Evolutionary conservation across 495 filamentous ascomycete species (phyloP).

Genomic region (Annulohypoxylon moriforme): DNA sequence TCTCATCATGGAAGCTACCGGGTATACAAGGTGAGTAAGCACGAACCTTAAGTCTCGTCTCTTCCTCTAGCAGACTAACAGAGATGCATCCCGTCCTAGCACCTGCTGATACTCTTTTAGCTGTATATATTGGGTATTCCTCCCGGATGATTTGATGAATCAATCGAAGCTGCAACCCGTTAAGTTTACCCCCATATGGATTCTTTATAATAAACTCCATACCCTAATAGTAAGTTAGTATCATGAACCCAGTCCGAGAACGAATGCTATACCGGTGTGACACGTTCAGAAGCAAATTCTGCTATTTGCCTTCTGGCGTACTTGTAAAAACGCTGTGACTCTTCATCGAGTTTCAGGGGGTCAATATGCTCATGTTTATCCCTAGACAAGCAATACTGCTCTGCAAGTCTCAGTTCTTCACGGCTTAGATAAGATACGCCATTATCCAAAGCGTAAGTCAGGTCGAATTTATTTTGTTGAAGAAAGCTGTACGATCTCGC

Average conservation of each 20-base stretch:
- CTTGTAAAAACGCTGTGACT: conserved; percentile 67
- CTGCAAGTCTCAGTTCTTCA: conserved; percentile 66
- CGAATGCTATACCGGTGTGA: neutral
- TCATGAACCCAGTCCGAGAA: neutral
- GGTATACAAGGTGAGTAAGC: neutral
- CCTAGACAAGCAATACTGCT: conserved; percentile 49
- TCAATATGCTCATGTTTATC: conserved; percentile 56
- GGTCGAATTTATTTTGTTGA: conserved; percentile 68
- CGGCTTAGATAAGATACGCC: conserved; percentile 79
- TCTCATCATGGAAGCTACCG: neutral
- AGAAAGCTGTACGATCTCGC: conserved; percentile 71
- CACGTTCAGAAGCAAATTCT: conserved; percentile 48
- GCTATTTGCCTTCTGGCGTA: conserved; percentile 61
- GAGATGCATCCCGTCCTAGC: neutral
- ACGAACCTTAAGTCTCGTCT: conserved; percentile 37
- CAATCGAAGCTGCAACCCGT: conserved; percentile 69
- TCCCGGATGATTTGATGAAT: conserved; percentile 74
- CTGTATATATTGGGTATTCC: conserved; percentile 69
- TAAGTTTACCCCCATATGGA: conserved; percentile 19
- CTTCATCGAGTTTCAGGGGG: conserved; percentile 64
- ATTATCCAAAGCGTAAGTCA: conserved; percentile 65
- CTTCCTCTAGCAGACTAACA: conserved; percentile 1
- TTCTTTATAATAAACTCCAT: conserved; percentile 18
- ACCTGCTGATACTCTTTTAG: conserved; percentile 39
- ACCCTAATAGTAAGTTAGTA: conserved; percentile 16